phyloP scores from a whole-genome alignment of 805 yeast species.

The Suhomyces sp. region DNA sequence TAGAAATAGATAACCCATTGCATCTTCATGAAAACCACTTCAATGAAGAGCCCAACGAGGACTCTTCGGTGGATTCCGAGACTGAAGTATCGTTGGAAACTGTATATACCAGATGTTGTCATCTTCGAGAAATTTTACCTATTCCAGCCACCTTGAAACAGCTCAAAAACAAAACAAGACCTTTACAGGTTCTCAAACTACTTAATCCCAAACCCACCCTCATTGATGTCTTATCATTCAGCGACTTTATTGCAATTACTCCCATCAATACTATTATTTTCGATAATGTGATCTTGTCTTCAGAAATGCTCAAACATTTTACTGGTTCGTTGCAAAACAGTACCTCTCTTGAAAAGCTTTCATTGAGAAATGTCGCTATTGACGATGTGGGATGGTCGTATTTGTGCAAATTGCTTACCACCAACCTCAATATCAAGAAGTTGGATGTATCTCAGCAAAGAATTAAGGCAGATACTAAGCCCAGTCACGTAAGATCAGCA shows the following conservation, averaged over 20 bases:
- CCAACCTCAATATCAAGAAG: constrained; percentile 43
- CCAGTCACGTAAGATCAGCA: constrained; percentile 35
- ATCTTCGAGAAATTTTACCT: constrained; percentile 47
- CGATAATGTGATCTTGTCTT: constrained; percentile 54
- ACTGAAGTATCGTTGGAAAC: constrained; percentile 42
- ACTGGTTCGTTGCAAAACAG: constrained; percentile 46
- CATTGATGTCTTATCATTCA: constrained; percentile 54
- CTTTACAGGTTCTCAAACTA: constrained; percentile 53
- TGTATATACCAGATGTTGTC: constrained; percentile 50
- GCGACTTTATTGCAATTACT: constrained; percentile 55
- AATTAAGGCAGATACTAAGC: constrained; percentile 44
- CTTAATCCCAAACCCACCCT: constrained; percentile 58
- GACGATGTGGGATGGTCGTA: constrained; percentile 50
- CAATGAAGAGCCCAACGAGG: constrained; percentile 18
- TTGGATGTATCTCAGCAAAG: constrained; percentile 58
- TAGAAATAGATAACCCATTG: constrained; percentile 70
- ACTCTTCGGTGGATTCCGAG: constrained; percentile 8
- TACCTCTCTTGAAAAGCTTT: constrained; percentile 46
- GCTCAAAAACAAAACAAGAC: constrained; percentile 48
- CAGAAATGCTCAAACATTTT: constrained; percentile 51
- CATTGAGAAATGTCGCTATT: constrained; percentile 54
- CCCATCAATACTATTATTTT: constrained; percentile 55
- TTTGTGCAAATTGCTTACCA: constrained; percentile 47
- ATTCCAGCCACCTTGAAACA: constrained; percentile 53
- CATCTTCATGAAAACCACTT: constrained; percentile 57